These are phyloP conservation scores for Xylaria sp. DNA, from an alignment of 2,329 filamentous ascomycete species.

Conservation along the genomic window DNA sequence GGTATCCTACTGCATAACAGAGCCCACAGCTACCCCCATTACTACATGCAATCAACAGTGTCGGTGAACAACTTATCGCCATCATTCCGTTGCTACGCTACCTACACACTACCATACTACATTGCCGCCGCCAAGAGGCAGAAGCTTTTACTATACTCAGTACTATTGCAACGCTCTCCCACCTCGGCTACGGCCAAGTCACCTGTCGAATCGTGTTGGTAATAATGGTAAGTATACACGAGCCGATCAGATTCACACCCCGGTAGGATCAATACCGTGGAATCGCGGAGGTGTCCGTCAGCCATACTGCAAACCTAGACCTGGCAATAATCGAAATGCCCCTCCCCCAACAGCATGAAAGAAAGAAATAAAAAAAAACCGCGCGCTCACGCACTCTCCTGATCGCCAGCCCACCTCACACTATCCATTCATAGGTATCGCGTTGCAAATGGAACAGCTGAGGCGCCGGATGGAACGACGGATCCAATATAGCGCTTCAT, in stretches of 20 bases:
- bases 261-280: neutral
- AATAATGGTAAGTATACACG: too few species aligned
- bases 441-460: conserved; percentile 21
- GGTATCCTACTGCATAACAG: neutral
- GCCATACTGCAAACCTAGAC: neutral
- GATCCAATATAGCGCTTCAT: conserved; percentile 31
- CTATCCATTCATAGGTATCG: conserved; percentile 12
- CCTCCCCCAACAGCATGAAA: too few species aligned
- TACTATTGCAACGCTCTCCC: conserved; percentile 8
- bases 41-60: conserved; percentile 14
- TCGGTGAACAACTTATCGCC: conserved; percentile 27
- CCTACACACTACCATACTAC: neutral
- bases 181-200: conserved; percentile 13
- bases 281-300: conserved; percentile 13
- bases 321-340: neutral
- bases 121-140: neutral
- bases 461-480: conserved; percentile 28
- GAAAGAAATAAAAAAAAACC: neutral
- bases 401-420: conserved; percentile 31
- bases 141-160: conserved; percentile 7
- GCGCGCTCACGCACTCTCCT: conserved; percentile 26
- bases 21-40: neutral
- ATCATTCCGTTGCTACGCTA: neutral
- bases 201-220: conserved; percentile 10
- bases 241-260: neutral